phyloP scores from a whole-genome alignment of 345 rosid species.

The Aquilaria sinensis region DNA sequence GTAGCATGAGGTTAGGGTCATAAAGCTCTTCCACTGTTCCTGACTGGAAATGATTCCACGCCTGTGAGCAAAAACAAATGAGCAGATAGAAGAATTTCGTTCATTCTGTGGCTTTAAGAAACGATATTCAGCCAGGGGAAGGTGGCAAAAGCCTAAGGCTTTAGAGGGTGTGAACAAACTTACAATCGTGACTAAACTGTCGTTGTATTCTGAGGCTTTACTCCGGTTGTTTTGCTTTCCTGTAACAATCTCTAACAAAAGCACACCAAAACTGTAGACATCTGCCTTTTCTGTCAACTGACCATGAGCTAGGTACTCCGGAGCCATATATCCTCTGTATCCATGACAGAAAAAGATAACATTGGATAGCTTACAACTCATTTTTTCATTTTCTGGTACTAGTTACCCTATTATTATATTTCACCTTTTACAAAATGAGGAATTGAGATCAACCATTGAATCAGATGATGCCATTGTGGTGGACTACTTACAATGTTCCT shows the following conservation, averaged over 20 bases:
- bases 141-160: neutral
- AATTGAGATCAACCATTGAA: neutral
- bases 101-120: no score
- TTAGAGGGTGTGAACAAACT: constrained; percentile 18
- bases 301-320: constrained; percentile 84
- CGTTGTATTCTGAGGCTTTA: constrained; percentile 66
- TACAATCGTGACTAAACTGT: constrained; percentile 74
- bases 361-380: no score
- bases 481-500: constrained; percentile 71
- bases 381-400: no score
- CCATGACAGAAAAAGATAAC: neutral
- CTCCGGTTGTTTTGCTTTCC: constrained; percentile 76
- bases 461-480: neutral
- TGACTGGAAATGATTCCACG: constrained; percentile 73
- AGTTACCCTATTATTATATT: no score
- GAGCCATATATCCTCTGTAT: constrained; percentile 92
- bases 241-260: constrained; percentile 70
- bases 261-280: constrained; percentile 84
- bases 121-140: no score
- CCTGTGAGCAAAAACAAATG: constrained; percentile 23
- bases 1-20: constrained; percentile 53
- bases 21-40: constrained; percentile 59
- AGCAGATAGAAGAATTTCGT: neutral
- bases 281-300: constrained; percentile 92
- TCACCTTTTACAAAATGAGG: no score